phyloP scores from a whole-genome alignment of 2,329 filamentous ascomycete species.

The Cladophialophora chaetospira region DNA sequence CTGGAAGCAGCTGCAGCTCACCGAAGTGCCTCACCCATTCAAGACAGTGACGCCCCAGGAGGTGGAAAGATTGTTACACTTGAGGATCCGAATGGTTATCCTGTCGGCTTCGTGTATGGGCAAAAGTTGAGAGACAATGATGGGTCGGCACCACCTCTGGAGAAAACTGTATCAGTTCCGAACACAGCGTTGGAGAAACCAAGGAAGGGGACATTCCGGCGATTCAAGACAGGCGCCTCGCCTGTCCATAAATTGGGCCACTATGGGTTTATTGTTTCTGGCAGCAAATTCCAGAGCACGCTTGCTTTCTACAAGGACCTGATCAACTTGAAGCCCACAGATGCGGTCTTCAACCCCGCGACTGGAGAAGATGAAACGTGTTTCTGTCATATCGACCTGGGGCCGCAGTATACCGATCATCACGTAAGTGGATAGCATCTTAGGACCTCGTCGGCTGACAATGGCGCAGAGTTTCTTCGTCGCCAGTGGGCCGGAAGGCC shows the following conservation, averaged over 20 bases:
- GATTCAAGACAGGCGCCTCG: constrained; percentile 49
- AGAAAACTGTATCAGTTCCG: constrained; percentile 33
- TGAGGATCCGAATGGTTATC: constrained; percentile 30
- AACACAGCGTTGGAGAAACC: constrained; percentile 41
- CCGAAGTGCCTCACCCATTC: constrained; percentile 16
- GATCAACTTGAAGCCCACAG: constrained; percentile 51
- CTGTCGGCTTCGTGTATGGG: constrained; percentile 28
- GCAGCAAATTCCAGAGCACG: constrained; percentile 38
- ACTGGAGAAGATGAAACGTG: constrained; percentile 38
- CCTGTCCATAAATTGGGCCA: constrained; percentile 53
- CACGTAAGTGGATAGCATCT: constrained; percentile 45
- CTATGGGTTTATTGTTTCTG: constrained; percentile 44
- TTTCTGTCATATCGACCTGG: constrained; percentile 56
- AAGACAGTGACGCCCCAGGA: constrained; percentile 26
- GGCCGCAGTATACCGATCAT: constrained; percentile 51
- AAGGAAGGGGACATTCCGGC: constrained; percentile 41
- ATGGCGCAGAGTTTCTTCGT: constrained; percentile 24
- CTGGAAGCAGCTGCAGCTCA: constrained; percentile 20
- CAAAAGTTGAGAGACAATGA: constrained; percentile 23
- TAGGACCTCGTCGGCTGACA: constrained; percentile 37
- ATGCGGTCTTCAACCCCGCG: constrained; percentile 40
- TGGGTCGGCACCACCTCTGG: constrained; percentile 1
- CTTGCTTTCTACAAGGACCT: constrained; percentile 47
- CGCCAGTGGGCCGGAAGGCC: constrained; percentile 33
- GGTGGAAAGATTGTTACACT: constrained; percentile 31